Evolutionary conservation across 2,329 filamentous ascomycete species (phyloP), one percentile per base, ranked within the genome.

Genomic region (Kalmusia sp.): DNA sequence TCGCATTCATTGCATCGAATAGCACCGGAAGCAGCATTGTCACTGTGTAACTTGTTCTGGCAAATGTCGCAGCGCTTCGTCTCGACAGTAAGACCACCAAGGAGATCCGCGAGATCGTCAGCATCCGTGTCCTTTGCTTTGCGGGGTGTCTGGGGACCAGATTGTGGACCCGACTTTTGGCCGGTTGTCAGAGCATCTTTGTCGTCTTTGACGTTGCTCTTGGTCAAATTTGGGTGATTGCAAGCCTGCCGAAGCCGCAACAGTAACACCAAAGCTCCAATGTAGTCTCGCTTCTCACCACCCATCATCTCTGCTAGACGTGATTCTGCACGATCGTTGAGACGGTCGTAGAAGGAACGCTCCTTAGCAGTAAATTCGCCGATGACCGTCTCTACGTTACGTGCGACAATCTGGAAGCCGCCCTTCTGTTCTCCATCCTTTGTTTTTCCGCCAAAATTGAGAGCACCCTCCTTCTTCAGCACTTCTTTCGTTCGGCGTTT

Each of bases 401-500:
- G 88, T 71, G 93, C 91, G 1, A 93, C 95, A 55, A 98, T 93
- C 72, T 92, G 91, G 80, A 99, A 97, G 1, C 87, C 87, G 1
- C 85, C 84, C 1, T 84, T 83, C 6, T 79, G 76, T 44, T 79
- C 78, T 12, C 84, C 85, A 4, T 82, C 80, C 43, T 83, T 79
- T 0, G 74, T 74, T 69, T 91, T 90, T 47, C 89, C 87, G 31
- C 90, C 90, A 22, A 90, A 88, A 55, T 90, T 90, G 15, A 96
- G 79, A 1, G 91, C 91, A 9, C 91, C 91, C 9, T 91, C 91
- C 63, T 92, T 84, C 76, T 95, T 96, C 55, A 99, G 79, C n/a
- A 99, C 91, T 19, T 96, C 92, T 76, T 99, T 99, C 7, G 93
- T 98, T 35, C 95, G 87, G n/a, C 95, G 88, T 79, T 98, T 96